Conservation (phyloP, 2,329 filamentous ascomycete species). For the Ampelomyces quisqualis region DNA sequence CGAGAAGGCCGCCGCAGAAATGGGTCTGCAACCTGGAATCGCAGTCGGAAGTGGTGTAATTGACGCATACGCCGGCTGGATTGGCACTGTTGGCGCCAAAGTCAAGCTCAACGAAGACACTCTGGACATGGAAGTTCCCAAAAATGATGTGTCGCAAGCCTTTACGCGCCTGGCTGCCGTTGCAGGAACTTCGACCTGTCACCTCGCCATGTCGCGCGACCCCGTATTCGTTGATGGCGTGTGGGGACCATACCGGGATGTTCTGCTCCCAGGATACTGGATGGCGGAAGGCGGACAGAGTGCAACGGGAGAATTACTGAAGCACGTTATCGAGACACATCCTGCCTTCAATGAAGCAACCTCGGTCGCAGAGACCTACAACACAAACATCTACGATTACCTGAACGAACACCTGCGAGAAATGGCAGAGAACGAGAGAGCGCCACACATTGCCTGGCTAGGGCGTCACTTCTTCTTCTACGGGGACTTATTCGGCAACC, state of each 20-base stretch:
- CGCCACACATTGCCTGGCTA: constrained; percentile 79
- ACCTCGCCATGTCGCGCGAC: constrained; percentile 90
- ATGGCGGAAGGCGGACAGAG: constrained; percentile 97
- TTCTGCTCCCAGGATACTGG: constrained; percentile 89
- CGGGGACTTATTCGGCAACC: constrained; percentile 94
- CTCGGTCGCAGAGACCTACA: constrained; percentile 76
- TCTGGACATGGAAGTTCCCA: constrained; percentile 65
- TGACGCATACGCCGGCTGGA: constrained; percentile 97
- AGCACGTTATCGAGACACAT: constrained; percentile 93
- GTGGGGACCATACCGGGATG: constrained; percentile 96
- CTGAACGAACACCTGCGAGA: constrained; percentile 83
- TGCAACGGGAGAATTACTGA: constrained; percentile 89
- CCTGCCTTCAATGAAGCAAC: constrained; percentile 81
- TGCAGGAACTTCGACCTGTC: constrained; percentile 94
- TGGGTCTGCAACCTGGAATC: constrained; percentile 83
- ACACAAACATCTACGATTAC: constrained; percentile 91
- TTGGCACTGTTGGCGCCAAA: constrained; percentile 97
- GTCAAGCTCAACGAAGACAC: constrained; percentile 71
- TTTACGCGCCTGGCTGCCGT: constrained; percentile 92
- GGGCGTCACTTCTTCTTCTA: constrained; percentile 98
- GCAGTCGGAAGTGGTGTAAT: constrained; percentile 96
- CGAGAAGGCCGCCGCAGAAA: constrained; percentile 76
- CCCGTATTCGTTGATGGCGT: constrained; percentile 93
- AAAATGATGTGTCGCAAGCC: constrained; percentile 87
- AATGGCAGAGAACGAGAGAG: constrained; percentile 66